These are phyloP conservation scores for Aureobasidium sp. DNA, from an alignment of 2,329 filamentous ascomycete species.

Conservation along the genomic window DNA sequence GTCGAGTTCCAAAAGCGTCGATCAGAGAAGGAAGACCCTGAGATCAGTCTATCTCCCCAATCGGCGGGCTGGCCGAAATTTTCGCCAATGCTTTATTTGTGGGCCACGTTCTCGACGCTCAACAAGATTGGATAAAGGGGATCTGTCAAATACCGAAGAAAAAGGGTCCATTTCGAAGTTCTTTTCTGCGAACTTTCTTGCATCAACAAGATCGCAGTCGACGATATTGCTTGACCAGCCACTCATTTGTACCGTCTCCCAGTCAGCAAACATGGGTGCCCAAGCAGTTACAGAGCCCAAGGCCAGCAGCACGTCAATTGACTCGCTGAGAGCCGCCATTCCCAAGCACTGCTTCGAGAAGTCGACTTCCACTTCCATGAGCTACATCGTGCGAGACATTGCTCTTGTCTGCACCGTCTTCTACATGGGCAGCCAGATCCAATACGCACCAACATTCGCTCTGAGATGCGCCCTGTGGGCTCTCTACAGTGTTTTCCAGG, in stretches of 20 bases:
- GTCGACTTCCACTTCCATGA: no score
- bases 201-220: background rate
- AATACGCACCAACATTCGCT: slow-evolving; percentile 62
- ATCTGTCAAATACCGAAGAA: slow-evolving; percentile 1
- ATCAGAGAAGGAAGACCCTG: background rate
- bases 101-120: slow-evolving; percentile 1
- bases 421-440: slow-evolving; percentile 79
- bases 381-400: slow-evolving; percentile 45
- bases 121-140: slow-evolving; percentile 8
- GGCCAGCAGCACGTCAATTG: background rate
- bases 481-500: slow-evolving; percentile 56
- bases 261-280: slow-evolving; percentile 8
- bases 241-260: background rate
- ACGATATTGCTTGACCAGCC: slow-evolving; percentile 1
- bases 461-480: slow-evolving; percentile 57
- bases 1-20: background rate
- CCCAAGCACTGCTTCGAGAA: no score
- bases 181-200: slow-evolving; percentile 6
- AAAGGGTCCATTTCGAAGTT: slow-evolving; percentile 1
- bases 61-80: background rate
- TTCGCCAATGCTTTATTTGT: background rate
- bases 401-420: slow-evolving; percentile 65
- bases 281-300: background rate
- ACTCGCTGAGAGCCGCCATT: slow-evolving; percentile 16
- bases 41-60: background rate